Percentiles rank a stretch among this genome's conserved stretches.
Conservation (phyloP, 345 rosid genomes). For the Cardamine resedifolia region DNA sequence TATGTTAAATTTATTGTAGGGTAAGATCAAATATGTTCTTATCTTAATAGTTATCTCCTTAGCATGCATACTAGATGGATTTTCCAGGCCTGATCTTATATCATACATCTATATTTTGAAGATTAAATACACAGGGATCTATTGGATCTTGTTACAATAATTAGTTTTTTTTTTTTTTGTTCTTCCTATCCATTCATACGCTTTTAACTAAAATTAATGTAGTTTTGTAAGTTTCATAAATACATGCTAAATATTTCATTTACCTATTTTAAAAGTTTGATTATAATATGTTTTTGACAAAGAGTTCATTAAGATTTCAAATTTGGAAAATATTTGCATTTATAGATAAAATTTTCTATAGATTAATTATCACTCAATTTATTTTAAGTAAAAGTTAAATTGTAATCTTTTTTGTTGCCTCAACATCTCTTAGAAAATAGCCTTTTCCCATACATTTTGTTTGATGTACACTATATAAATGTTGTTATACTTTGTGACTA, state of each 20-base stretch:
- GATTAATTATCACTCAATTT: not conserved
- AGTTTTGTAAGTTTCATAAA: not conserved
- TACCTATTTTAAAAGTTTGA: not conserved
- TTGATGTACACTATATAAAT: not conserved
- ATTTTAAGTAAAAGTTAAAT: not conserved
- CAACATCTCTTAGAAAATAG: not conserved
- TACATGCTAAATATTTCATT: not conserved
- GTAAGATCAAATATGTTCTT: not conserved
- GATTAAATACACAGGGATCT: not conserved
- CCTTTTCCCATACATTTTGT: not conserved
- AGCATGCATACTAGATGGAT: not conserved
- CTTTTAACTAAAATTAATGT: not conserved
- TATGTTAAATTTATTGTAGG: not conserved
- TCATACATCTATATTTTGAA: not conserved
- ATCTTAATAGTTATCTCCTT: not conserved
- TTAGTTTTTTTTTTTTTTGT: too few relatives aligned
- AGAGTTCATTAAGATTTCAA: not conserved
- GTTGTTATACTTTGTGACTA: not conserved
- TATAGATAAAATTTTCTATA: not conserved
- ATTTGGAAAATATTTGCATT: not conserved
- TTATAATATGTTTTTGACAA: not conserved
- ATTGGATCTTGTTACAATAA: not conserved
- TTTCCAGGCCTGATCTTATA: not conserved
- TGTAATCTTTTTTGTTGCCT: too few relatives aligned
- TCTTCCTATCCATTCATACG: not conserved